These are phyloP conservation scores for Boletus holoroseus DNA, from an alignment of 1,284 basidiomycete genomes.

Conservation along the genomic window DNA sequence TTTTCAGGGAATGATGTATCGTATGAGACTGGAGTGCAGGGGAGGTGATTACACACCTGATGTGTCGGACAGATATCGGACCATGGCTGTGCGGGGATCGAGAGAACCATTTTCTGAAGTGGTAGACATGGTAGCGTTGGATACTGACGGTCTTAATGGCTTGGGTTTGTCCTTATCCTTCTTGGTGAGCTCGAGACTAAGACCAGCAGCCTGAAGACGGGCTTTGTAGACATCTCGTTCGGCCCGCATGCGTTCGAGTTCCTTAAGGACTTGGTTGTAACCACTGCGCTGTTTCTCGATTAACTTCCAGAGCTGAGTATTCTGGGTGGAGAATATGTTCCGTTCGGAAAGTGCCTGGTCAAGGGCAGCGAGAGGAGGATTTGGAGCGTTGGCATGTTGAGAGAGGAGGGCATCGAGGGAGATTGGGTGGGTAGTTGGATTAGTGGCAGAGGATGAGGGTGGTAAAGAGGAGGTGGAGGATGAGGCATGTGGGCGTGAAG, in stretches of 20 bases:
- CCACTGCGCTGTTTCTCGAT: slow-evolving; percentile 80
- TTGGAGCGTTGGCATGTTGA: slow-evolving; percentile 44
- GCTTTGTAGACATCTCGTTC: slow-evolving; percentile 70
- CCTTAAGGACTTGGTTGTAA: slow-evolving; percentile 69
- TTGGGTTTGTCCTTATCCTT: slow-evolving; percentile 33
- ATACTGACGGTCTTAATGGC: slow-evolving; percentile 22
- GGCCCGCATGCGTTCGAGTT: slow-evolving; percentile 71
- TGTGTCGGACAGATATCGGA: slow-evolving; percentile 49
- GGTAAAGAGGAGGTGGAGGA: slow-evolving; percentile 28
- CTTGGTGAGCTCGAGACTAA: slow-evolving; percentile 25
- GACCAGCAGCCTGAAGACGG: slow-evolving; percentile 42
- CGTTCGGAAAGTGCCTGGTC: slow-evolving; percentile 71
- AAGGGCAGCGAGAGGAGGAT: slow-evolving; percentile 63
- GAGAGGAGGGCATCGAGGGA: slow-evolving; percentile 54
- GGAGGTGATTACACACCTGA: slow-evolving; percentile 40
- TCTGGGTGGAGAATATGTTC: slow-evolving; percentile 74
- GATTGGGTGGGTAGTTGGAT: slow-evolving; percentile 37
- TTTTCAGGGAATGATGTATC: slow-evolving; percentile 23
- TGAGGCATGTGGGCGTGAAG: slow-evolving; percentile 19
- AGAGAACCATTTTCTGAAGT: slow-evolving; percentile 14
- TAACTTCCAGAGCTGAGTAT: slow-evolving; percentile 86
- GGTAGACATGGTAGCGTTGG: slow-evolving; percentile 23
- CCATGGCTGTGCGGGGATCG: slow-evolving; percentile 33
- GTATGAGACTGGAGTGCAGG: slow-evolving; percentile 11
- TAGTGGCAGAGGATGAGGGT: slow-evolving; percentile 25